Base-by-base conservation (phyloP, 345 rosid genomes). In the Salix purpurea region DNA sequence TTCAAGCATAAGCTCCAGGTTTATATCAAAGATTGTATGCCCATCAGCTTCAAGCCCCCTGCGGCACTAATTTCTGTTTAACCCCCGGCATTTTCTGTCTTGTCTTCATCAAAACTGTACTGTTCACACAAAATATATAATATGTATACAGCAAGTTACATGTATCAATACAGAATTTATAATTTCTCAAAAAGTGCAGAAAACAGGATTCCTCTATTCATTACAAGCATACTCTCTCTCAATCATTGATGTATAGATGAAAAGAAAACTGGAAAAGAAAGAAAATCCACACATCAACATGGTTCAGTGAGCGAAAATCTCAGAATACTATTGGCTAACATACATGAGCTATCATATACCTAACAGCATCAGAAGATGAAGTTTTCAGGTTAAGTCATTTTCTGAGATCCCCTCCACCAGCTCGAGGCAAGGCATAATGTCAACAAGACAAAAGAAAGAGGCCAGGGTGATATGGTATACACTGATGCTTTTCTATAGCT, bases 1-100 rank as follows among this genome's bases (percentile, higher is more conserved):
- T 86, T 88, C 82, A 83, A 86, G 76, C 62, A 77, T 52, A 87
- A 84, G 72, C 48, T 84, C 44, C 74, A 82, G 13, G 75, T 83
- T 37, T 78, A 87, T 71, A 37, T 78, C 74, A 64, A 79, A 64
- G 87, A 87, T 65, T 87, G 91, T 37, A 46, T 77, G 54, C 86
- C 86, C 6, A 42, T 68, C 26, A 34, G 75, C 74, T 79, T 75
- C 30, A 80, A 85, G 79, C 70, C 69, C 61, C 82, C 72, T 39
- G 16, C 68, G 10, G 74, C 79, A 32, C 83, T 83, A 48, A 78
- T 82, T 81, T 81, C 78, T 64, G 73, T 83, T 76, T 78, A 54
- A 86, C 76, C 71, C 71, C 68, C 60, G 21, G 52, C 24, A 42
- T 72, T 28, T 46, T 65, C 65, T 36, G 65, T 28, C 40, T 40